phyloP scores from a whole-genome alignment of 2,329 filamentous ascomycete genomes.

The Neopestalotiopsis clavispora region DNA sequence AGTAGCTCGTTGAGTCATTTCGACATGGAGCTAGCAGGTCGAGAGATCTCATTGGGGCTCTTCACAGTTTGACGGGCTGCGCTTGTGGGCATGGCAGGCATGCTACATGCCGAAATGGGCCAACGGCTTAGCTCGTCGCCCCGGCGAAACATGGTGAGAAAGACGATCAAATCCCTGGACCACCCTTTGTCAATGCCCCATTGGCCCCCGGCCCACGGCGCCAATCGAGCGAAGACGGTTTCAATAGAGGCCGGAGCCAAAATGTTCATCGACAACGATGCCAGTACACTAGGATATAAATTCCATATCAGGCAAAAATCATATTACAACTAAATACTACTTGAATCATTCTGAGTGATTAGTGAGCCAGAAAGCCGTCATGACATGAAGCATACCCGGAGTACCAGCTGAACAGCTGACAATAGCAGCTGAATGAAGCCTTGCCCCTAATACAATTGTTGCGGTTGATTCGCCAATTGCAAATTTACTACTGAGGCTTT shows the following conservation, averaged over 20 bases:
- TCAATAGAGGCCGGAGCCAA: background rate
- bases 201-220: background rate
- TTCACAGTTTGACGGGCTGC: background rate
- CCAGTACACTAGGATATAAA: background rate
- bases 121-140: background rate
- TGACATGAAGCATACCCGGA: background rate
- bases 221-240: background rate
- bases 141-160: background rate
- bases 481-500: background rate
- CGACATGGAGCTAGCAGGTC: background rate
- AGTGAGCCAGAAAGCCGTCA: background rate
- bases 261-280: background rate
- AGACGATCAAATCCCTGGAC: background rate
- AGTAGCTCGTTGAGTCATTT: slow-evolving; percentile 7
- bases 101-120: slow-evolving; percentile 3
- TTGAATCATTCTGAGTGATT: background rate
- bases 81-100: background rate
- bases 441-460: background rate
- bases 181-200: background rate
- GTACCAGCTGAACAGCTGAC: background rate
- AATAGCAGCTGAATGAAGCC: background rate
- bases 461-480: background rate
- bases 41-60: slow-evolving; percentile 6
- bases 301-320: slow-evolving; percentile 2
- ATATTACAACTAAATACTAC: background rate